Percentiles rank a stretch among this genome's conserved stretches.
These are phyloP conservation scores for Cetraspora pellucida DNA, from an alignment of 192 early-diverging fungal genomes.

Conservation along the genomic window DNA sequence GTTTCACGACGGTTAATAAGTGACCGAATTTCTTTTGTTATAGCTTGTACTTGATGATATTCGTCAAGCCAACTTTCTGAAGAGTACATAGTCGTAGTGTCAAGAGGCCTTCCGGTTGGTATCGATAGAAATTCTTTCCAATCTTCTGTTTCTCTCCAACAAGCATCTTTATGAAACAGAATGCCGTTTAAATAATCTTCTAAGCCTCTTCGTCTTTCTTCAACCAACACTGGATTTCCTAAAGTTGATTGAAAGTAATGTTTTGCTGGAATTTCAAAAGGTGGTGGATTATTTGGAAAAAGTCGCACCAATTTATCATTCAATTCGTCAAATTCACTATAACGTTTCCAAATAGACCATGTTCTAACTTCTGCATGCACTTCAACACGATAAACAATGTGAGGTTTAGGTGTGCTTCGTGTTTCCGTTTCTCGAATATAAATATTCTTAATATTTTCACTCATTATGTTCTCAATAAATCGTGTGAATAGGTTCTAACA, in stretches of 20 bases:
- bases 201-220: conserved; percentile 74
- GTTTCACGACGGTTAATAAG: conserved; percentile 73
- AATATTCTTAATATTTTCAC: conserved; percentile 60
- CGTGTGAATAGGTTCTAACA: too few species aligned
- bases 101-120: conserved; percentile 54
- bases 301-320: conserved; percentile 61
- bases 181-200: conserved; percentile 81
- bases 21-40: conserved; percentile 72
- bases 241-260: conserved; percentile 64
- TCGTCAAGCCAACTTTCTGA: conserved; percentile 84
- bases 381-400: conserved; percentile 73
- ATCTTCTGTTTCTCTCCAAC: conserved; percentile 68
- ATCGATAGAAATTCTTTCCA: conserved; percentile 80
- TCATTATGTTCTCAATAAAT: conserved; percentile 38
- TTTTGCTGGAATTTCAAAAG: conserved; percentile 72
- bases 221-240: conserved; percentile 62
- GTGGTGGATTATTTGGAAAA: conserved; percentile 67
- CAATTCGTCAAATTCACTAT: conserved; percentile 81
- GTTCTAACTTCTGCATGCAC: conserved; percentile 77
- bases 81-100: conserved; percentile 52
- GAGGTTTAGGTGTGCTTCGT: conserved; percentile 59
- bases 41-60: conserved; percentile 60
- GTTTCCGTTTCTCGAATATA: conserved; percentile 56
- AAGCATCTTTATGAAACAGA: conserved; percentile 67
- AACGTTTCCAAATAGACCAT: conserved; percentile 88